Base-by-base conservation (phyloP, 192 early-diverging fungal genomes). In the Globomyces pollinis-pini region DNA sequence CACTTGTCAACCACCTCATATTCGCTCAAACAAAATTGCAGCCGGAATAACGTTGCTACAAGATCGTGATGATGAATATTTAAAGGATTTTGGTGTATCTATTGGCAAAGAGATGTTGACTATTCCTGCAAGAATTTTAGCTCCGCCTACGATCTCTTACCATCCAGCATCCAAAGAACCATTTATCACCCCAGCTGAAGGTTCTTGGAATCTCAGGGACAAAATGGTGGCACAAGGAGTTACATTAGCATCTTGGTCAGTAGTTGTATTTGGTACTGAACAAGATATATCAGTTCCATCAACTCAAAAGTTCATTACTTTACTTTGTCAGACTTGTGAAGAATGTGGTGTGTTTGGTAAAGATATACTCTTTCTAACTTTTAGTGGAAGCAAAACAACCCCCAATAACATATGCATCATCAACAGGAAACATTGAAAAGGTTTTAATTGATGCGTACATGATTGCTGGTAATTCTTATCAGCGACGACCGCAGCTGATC, bases 181-280 rank as follows among this genome's bases (percentile, higher is more conserved):
- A 53, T 59, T 70, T 8, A 80, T 80, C 30, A 75, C 78, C 13
- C 78, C 78, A 8, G 66, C 72, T 6, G 79, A 77, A 62, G 92
- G 94, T 23, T 84, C 86, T 9, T 96, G 94, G 94, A 92, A 94
- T 61, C 72, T 96, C 54, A 79, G 80, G 47, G 88, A 87, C 61
- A 86, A 85, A 68, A 81, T 82, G 57, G 86, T 96, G 4, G 72
- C 79, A 8, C 73, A 83, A 7, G 91, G 91, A 29, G 81, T 77
- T 1, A 78, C 78, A 15, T 79, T 95, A 24, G 71, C 76, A n/a
- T 86, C 84, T 33, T 93, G 90, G 90, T 73, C 74, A 18, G 88
- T 95, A 2, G 77, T 95, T 4, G 82, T 85, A 16, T 88, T 95
- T 60, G 84, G 78, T 15, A 62, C 74, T 38, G 76, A 76, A 29